A percentile compares a stretch with the other conserved stretches of the same genome.
Conservation (phyloP, 805 yeast species). For the Hanseniaspora vineae region DNA sequence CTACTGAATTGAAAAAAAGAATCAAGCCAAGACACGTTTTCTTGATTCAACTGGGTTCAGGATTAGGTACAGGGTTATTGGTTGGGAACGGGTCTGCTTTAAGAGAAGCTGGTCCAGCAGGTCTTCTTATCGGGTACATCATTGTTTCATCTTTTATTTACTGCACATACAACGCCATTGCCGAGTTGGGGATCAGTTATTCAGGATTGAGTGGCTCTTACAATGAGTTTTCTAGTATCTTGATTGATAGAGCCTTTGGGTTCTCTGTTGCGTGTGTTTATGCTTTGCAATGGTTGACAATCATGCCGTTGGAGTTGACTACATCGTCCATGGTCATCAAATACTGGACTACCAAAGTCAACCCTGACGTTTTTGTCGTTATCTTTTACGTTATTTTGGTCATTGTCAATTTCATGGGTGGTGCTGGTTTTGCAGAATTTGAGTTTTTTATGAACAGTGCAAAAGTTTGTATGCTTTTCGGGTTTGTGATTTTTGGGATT, state of each 20-base stretch:
- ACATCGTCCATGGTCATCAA: constrained; percentile 50
- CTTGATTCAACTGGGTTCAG: constrained; percentile 65
- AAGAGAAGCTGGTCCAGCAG: constrained; percentile 33
- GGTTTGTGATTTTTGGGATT: constrained; percentile 42
- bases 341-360: constrained; percentile 42
- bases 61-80: constrained; percentile 64
- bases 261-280: constrained; percentile 54
- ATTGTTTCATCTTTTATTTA: constrained; percentile 45
- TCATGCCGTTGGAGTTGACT: constrained; percentile 50
- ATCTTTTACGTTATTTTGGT: constrained; percentile 37
- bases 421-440: constrained; percentile 48
- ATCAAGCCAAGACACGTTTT: constrained; percentile 38
- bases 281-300: constrained; percentile 50
- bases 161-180: constrained; percentile 45
- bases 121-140: constrained; percentile 40
- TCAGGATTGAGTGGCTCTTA: constrained; percentile 49
- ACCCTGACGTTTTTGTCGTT: constrained; percentile 45
- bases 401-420: constrained; percentile 39
- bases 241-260: constrained; percentile 44
- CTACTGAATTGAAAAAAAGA: constrained; percentile 23
- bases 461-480: constrained; percentile 50
- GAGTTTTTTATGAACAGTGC: constrained; percentile 53
- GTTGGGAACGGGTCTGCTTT: constrained; percentile 43
- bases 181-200: constrained; percentile 54
- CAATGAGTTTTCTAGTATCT: constrained; percentile 41